Evolutionary conservation across 176 grass and related monocot genomes (phyloP), one percentile per base, ranked within the genome.

Genomic region (Neostapfia colusana): DNA sequence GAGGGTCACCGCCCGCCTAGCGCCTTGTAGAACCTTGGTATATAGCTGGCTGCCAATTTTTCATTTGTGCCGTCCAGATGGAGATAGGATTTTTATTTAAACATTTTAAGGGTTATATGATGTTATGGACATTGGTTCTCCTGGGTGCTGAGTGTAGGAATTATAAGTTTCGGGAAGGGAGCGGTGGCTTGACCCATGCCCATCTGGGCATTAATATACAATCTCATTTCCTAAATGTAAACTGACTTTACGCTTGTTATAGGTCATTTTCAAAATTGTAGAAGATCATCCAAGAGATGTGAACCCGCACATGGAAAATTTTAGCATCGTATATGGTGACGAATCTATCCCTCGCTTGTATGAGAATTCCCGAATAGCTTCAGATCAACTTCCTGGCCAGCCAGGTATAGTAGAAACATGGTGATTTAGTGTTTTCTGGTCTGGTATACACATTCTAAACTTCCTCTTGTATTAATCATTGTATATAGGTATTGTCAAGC

Each of bases 191-290:
- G 7, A 20, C 0, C 3, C 8, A 2, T 20, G 14, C 5, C 5
- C 48, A 51, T 51, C 0, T 50, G 7, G 48, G 16, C 20, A 7
- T 4, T 55, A 9, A 23, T 20, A 55, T 66, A 21, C 35, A 28
- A 6, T 71, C 4, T 72, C 18, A 43, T 27, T 60, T 28, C 37
- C 67, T 67, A 10, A 38, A 35, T 42, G 58, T 70, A 67, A 69
- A 70, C 63, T 79, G 53, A 25, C 6, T 89, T 35, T 38, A 49
- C 72, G 59, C 46, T 60, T 80, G 1, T 70, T 59, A 65, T 76
- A 99, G 96, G 92, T 99, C 78, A 99, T 99, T 80, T 95, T 92
- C 63, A 99, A 83, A 86, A 99, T 99, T 27, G 92, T 95, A 10
- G 96, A 99, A 83, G 96, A 99, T 40, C 85, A 99, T 71, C 89